Conservation (phyloP, 805 yeast species). For the Cyberlindnera amylophila region DNA sequence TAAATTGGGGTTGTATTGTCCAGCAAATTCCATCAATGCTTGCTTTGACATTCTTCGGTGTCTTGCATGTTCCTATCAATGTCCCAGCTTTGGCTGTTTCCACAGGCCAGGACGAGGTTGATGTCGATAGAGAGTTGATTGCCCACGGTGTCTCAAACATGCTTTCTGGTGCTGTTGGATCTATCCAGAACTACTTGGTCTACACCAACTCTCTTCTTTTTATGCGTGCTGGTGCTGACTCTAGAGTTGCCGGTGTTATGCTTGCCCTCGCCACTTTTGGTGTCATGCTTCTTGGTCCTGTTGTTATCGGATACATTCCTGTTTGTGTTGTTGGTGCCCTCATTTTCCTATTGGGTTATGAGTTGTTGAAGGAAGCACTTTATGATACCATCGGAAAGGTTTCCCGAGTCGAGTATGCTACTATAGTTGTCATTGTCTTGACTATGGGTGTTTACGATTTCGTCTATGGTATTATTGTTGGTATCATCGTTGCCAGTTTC, state of each 20-base stretch:
- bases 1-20: constrained; percentile 70
- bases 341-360: constrained; percentile 88
- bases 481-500: constrained; percentile 86
- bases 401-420: constrained; percentile 71
- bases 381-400: constrained; percentile 80
- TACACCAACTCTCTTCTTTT: constrained; percentile 91
- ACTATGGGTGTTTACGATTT: constrained; percentile 96
- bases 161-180: constrained; percentile 77
- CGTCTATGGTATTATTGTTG: constrained; percentile 87
- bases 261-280: constrained; percentile 76
- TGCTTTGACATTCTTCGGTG: constrained; percentile 93
- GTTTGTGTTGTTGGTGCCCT: constrained; percentile 94
- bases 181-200: constrained; percentile 91
- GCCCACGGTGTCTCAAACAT: constrained; percentile 94
- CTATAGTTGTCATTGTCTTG: constrained; percentile 81
- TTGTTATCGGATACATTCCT: constrained; percentile 89
- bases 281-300: constrained; percentile 87
- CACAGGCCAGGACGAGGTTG: constrained; percentile 73
- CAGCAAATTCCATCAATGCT: constrained; percentile 87
- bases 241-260: constrained; percentile 83
- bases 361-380: constrained; percentile 79
- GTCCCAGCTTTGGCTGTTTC: constrained; percentile 96
- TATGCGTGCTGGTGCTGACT: constrained; percentile 92
- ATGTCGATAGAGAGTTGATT: constrained; percentile 87
- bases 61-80: constrained; percentile 93